Evolutionary conservation across 1,284 basidiomycete species (phyloP), one percentile per base, ranked within the genome.

Genomic region (Neolentinus lepideus): DNA sequence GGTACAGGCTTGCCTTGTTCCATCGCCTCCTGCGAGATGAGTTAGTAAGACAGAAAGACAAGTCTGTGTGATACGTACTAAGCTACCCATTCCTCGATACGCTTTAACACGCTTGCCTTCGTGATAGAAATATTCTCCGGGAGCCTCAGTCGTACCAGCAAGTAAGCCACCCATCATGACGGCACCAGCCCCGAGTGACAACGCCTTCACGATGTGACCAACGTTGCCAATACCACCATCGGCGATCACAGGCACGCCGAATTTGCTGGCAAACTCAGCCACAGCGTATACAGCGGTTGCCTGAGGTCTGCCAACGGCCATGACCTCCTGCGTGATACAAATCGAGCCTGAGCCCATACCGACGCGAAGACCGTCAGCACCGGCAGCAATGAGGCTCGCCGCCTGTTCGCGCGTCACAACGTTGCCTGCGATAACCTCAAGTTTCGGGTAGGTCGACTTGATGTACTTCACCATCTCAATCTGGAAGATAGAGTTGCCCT

Each of bases 151-250:
- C 47, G 96, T 98, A 33, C 97, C 96, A 16, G 96, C 97, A 26
- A 99, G 80, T 55, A 99, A 74, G 24, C 94, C 92, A 54, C 96
- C 96, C 96, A 99, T 98, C 96, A 99, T 99, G 59, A 98, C 94
- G 6, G 93, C 95, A 25, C 88, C 86, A 3, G 96, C 96, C 57
- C 96, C 96, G 25, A 99, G 83, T 3, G 94, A 79, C 51, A 99
- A 76, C 1, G 96, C 96, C 76, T 99, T 99, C 68, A 98, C 94
- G 65, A 98, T 92, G 73, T 99, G 96, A 0, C 96, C 96, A 33
- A 99, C 92, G 70, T 99, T 99, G 53, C 85, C 75, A 64, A 99
- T 89, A 56, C 97, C 96, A 55, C 96, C 96, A 69, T 99, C 97
- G n/a, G 97, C 96, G 61, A 98, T 92, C 64, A 97, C 93, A 8